These are phyloP conservation scores for Phytophthora constricta DNA, from an alignment of 352 stramenopile genomes.

Conservation along the genomic window DNA sequence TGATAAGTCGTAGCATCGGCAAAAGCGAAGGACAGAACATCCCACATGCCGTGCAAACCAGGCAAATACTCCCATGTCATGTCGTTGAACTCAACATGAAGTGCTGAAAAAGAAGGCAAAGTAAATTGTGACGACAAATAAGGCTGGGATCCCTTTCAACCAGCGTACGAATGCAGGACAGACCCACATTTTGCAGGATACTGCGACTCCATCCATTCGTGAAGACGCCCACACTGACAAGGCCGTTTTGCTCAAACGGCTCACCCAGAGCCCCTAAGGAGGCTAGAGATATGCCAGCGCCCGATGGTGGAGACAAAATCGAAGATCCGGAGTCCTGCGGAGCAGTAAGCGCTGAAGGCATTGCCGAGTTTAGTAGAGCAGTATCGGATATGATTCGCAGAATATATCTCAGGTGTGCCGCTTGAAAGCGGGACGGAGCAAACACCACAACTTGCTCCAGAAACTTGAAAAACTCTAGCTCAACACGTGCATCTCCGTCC, in stretches of 20 bases:
- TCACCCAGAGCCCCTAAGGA: slow-evolving; percentile 34
- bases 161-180: slow-evolving; percentile 82
- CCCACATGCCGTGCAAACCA: slow-evolving; percentile 72
- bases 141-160: slow-evolving; percentile 76
- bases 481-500: slow-evolving; percentile 69
- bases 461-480: slow-evolving; percentile 83
- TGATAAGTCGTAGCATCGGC: slow-evolving; percentile 27
- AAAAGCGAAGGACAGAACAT: slow-evolving; percentile 57
- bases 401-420: slow-evolving; percentile 63
- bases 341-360: slow-evolving; percentile 7
- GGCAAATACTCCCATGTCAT: slow-evolving; percentile 72
- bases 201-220: slow-evolving; percentile 66
- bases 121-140: slow-evolving; percentile 65
- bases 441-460: slow-evolving; percentile 88
- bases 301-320: slow-evolving; percentile 35
- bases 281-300: slow-evolving; percentile 6
- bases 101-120: slow-evolving; percentile 81
- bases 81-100: slow-evolving; percentile 73
- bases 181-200: slow-evolving; percentile 71
- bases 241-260: slow-evolving; percentile 39
- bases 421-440: slow-evolving; percentile 65
- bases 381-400: slow-evolving; percentile 65
- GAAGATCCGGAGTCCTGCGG: slow-evolving; percentile 17
- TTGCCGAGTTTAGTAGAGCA: slow-evolving; percentile 31
- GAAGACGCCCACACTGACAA: slow-evolving; percentile 45